Conservation (phyloP, 352 stramenopile genomes). For the Thalassiosira livingstoniorum region DNA sequence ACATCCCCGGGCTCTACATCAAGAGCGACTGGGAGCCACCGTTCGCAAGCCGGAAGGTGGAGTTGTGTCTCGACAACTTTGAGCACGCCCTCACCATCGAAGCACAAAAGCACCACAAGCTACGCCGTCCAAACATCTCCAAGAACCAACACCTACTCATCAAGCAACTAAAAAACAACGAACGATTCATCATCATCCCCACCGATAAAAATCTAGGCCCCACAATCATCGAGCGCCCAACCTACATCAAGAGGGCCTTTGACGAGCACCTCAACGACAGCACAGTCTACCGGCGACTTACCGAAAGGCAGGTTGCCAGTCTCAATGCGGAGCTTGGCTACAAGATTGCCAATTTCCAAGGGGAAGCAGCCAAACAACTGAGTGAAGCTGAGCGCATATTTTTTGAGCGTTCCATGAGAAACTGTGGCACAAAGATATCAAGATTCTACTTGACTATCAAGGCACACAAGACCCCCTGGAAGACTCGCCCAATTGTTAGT, state of each 20-base stretch:
- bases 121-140: constrained; percentile 9
- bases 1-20: constrained; percentile 25
- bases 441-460: constrained; percentile 23
- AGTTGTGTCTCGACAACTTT: constrained; percentile 11
- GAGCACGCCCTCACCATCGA: not conserved
- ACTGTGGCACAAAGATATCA: not conserved
- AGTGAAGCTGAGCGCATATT: constrained; percentile 4
- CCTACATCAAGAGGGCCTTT: not conserved
- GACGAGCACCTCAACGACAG: not conserved
- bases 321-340: not conserved
- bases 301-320: not conserved
- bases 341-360: not conserved
- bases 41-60: not conserved
- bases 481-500: constrained; percentile 6
- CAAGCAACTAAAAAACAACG: constrained; percentile 1
- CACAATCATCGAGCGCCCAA: not conserved
- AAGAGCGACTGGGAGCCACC: constrained; percentile 3
- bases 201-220: constrained; percentile 43
- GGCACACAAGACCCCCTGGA: constrained; percentile 9
- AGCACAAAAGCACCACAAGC: not conserved
- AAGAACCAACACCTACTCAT: constrained; percentile 5
- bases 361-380: not conserved
- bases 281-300: not conserved
- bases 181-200: constrained; percentile 28
- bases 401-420: not conserved